Evolutionary conservation across 1,284 basidiomycete species (phyloP).

Genomic region (Puccinia coronata): DNA sequence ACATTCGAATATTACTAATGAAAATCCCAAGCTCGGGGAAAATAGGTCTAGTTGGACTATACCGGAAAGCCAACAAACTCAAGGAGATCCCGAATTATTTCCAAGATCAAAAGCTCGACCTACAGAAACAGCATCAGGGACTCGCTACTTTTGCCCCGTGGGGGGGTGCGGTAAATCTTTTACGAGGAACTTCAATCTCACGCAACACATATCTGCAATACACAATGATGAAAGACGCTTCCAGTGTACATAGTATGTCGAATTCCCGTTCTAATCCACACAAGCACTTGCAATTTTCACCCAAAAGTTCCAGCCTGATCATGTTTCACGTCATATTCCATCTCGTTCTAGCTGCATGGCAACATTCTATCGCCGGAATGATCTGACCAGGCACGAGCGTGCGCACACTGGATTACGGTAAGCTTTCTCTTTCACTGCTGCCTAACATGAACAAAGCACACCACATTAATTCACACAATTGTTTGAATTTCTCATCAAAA

Average conservation of each 20-base stretch:
- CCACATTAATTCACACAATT: neutral
- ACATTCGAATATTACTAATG: neutral
- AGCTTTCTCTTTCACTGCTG: neutral
- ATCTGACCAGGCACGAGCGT: constrained; percentile 37
- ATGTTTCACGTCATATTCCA: neutral
- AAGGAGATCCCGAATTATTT: neutral
- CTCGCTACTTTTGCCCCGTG: constrained; percentile 32
- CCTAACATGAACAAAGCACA: neutral
- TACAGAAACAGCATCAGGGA: constrained; percentile 27
- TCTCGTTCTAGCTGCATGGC: constrained; percentile 36
- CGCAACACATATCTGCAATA: constrained; percentile 45
- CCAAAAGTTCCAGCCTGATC: neutral
- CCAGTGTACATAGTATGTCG: constrained; percentile 37
- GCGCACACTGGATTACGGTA: constrained; percentile 43
- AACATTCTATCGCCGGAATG: constrained; percentile 47
- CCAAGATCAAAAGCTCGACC: neutral
- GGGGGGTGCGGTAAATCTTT: constrained; percentile 47
- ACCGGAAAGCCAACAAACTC: neutral
- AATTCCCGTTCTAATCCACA: neutral
- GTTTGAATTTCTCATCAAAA: neutral
- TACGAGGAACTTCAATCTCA: constrained; percentile 45
- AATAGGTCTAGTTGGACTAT: neutral
- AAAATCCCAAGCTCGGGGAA: neutral
- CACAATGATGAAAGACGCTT: constrained; percentile 48
- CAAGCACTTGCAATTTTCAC: neutral